Evolutionary conservation across 2,329 filamentous ascomycete genomes (phyloP), one percentile per base, ranked within the genome.

Genomic region (Botrytis fragariae): DNA sequence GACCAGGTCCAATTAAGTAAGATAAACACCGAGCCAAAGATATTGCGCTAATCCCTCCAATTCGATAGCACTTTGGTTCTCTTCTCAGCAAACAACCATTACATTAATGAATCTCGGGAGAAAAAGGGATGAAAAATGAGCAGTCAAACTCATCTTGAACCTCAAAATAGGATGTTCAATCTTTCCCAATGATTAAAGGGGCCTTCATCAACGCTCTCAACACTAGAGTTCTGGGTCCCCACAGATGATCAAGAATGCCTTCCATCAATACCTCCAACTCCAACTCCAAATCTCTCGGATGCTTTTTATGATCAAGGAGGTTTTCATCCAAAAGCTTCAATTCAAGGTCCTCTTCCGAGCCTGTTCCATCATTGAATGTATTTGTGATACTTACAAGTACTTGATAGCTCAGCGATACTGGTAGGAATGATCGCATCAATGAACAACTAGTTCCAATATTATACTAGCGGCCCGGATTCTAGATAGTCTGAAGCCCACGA

Each of bases 91-190:
- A 6, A 42, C 0, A 29, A 16, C 1, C 37, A 39, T 62, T 16
- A 3, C 0, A n/a, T 8, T 18, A 8, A 42, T 4, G 0, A 8
- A n/a, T 39, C 10, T 0, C 14, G 9, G n/a, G n/a, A 18, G n/a
- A 29, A 16, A 9, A 39, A 16, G 3, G 1, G 22, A 25, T 25
- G 5, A 61, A 4, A 39, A 37, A 16, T 3, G 6, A 37, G 9
- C 4, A 37, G 1, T 39, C 2, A 61, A n/a, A 14, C 14, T 0
- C 14, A 14, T 61, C 10, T 1, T 12, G 4, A 39, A 37, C 12
- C 22, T 25, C 18, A 5, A 1, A 6, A 16, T 2, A 61, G 10
- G 22, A 37, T 1, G 8, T 5, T 7, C 59, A 25, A 4, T 5
- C 10, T 1, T 25, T 14, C 22, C 20, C 1, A 16, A 25, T 2